A percentile compares a stretch with the other conserved stretches of the same genome.
Conservation (phyloP, 2,329 filamentous ascomycete genomes). For the Nothomitra cinnamomea region DNA sequence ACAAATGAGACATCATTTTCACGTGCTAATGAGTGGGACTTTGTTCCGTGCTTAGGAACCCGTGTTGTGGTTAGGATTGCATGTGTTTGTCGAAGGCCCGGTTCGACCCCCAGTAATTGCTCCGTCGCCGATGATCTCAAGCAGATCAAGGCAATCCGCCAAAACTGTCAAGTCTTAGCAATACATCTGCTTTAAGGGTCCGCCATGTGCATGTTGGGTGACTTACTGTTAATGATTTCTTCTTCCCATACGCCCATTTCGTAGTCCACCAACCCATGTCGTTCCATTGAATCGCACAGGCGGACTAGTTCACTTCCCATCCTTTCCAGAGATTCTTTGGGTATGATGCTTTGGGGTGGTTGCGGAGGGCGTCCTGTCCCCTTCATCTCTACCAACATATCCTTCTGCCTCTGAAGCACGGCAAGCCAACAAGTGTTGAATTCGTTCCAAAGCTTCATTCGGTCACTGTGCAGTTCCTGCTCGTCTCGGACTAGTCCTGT, state of each 20-base stretch:
- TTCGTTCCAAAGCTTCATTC: slow-evolving; percentile 77
- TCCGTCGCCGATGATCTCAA: background rate
- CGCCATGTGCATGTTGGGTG: background rate
- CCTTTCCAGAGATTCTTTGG: slow-evolving; percentile 50
- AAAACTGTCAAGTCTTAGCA: slow-evolving; percentile 1
- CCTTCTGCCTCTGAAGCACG: slow-evolving; percentile 67
- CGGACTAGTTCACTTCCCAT: slow-evolving; percentile 71
- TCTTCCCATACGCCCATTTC: slow-evolving; percentile 96
- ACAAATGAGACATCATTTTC: background rate
- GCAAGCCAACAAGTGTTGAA: slow-evolving; percentile 89
- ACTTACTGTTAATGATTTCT: slow-evolving; percentile 65
- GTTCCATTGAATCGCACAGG: slow-evolving; percentile 73
- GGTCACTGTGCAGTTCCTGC: slow-evolving; percentile 53
- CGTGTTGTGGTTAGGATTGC: background rate
- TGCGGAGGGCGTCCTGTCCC: slow-evolving; percentile 39
- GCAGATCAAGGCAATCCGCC: slow-evolving; percentile 5
- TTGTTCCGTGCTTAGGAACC: background rate
- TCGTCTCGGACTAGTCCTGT: slow-evolving; percentile 75
- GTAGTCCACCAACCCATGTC: slow-evolving; percentile 90
- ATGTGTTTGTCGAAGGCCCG: background rate
- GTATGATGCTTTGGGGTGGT: slow-evolving; percentile 46
- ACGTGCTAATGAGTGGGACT: background rate
- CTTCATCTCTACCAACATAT: slow-evolving; percentile 45
- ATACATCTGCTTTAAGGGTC: background rate
- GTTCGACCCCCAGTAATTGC: background rate